A percentile compares a stretch with the other conserved stretches of the same genome.
These are phyloP conservation scores for Entonaema liquescens DNA, from an alignment of 495 filamentous ascomycete species.

Conservation along the genomic window DNA sequence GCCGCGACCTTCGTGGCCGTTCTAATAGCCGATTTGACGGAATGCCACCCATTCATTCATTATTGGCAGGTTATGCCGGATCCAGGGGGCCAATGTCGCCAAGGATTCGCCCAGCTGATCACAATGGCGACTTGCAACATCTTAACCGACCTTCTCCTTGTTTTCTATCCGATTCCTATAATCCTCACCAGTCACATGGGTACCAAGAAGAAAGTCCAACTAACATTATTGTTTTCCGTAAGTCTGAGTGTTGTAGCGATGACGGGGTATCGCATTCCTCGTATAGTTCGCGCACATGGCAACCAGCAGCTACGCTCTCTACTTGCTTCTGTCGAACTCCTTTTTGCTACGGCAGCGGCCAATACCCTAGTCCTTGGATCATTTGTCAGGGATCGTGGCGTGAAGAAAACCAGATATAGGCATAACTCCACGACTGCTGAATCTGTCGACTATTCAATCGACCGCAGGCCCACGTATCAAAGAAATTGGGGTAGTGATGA, in stretches of 20 bases:
- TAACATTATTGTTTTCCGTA: constrained; percentile 81
- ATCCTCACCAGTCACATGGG: constrained; percentile 78
- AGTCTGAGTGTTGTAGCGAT: constrained; percentile 78
- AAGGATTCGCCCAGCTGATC: constrained; percentile 83
- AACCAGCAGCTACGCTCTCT: constrained; percentile 80
- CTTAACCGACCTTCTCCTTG: constrained; percentile 84
- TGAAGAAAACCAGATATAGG: constrained; percentile 80
- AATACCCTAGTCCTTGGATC: constrained; percentile 83
- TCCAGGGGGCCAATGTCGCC: constrained; percentile 83
- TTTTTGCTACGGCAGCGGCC: constrained; percentile 78
- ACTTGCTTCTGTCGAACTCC: constrained; percentile 77
- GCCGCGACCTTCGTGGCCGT: constrained; percentile 78
- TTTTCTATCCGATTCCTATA: constrained; percentile 88
- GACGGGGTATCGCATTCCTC: constrained; percentile 78
- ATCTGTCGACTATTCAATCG: constrained; percentile 55
- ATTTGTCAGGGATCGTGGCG: constrained; percentile 79
- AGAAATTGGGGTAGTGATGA: constrained; percentile 84
- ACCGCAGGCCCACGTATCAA: constrained; percentile 59
- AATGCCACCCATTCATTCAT: constrained; percentile 84
- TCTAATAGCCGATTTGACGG: constrained; percentile 79
- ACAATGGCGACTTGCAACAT: constrained; percentile 89
- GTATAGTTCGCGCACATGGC: constrained; percentile 68
- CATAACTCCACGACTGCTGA: constrained; percentile 57
- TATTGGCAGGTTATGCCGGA: constrained; percentile 95
- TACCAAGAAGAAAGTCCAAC: constrained; percentile 67